phyloP scores from a whole-genome alignment of 1,284 basidiomycete genomes.

The Grifola frondosa region DNA sequence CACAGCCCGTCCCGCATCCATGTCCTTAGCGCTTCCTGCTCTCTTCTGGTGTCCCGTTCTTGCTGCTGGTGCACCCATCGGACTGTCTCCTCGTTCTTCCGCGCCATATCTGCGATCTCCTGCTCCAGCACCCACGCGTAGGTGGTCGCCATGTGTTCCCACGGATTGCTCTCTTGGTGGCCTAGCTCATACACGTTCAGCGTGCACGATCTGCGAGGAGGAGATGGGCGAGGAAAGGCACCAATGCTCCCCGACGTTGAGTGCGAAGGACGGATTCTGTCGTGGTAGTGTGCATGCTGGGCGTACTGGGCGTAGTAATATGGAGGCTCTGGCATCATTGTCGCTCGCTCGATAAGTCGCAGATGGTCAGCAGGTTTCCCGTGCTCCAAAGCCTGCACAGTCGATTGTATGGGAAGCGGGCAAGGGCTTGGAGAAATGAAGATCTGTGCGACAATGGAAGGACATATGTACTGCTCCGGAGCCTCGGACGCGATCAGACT shows the following conservation, averaged over 20 bases:
- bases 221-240: conserved; percentile 10
- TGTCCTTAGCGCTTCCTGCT: conserved; percentile 17
- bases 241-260: conserved; percentile 9
- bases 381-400: no score
- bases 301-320: conserved; percentile 12
- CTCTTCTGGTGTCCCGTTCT: conserved; percentile 29
- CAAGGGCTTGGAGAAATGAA: not conserved
- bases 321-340: conserved; percentile 5
- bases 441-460: not conserved
- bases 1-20: conserved; percentile 29
- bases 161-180: conserved; percentile 21
- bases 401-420: conserved; percentile 1
- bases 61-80: conserved; percentile 59
- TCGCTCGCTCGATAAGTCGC: no score
- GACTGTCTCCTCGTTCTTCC: conserved; percentile 51
- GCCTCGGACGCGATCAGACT: conserved; percentile 5
- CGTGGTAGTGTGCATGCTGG: conserved; percentile 10
- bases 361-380: no score
- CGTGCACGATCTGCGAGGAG: conserved; percentile 11
- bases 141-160: conserved; percentile 45
- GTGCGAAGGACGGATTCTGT: conserved; percentile 12
- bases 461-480: conserved; percentile 15
- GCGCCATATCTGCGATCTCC: conserved; percentile 42
- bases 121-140: conserved; percentile 59
- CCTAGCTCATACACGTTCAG: conserved; percentile 12